These are phyloP conservation scores for Roridomyces roridus DNA, from an alignment of 768 basidiomycete genomes.

Conservation along the genomic window DNA sequence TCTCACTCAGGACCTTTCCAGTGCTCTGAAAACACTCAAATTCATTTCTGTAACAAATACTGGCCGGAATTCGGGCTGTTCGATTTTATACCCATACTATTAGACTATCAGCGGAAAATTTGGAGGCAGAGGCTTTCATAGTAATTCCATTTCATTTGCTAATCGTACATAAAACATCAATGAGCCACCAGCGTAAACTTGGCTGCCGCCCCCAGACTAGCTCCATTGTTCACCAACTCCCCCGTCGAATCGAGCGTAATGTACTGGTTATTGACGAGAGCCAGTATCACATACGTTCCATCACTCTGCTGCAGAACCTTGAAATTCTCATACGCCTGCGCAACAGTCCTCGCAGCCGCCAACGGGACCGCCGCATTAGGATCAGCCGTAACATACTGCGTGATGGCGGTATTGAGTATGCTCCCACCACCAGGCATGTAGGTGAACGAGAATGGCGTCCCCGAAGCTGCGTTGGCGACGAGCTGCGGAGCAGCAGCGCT, in stretches of 20 bases:
- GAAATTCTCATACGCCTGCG: slow-evolving; percentile 39
- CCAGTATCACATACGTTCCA: slow-evolving; percentile 38
- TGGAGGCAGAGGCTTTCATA: no score
- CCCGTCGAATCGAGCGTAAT: slow-evolving; percentile 32
- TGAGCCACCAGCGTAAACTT: slow-evolving; percentile 30
- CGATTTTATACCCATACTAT: slow-evolving; percentile 86
- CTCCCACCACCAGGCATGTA: slow-evolving; percentile 38
- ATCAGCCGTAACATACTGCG: slow-evolving; percentile 39
- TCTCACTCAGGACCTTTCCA: no score
- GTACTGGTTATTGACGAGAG: slow-evolving; percentile 37
- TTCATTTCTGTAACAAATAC: slow-evolving; percentile 83
- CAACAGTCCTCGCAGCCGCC: slow-evolving; percentile 31
- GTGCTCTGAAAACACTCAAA: slow-evolving; percentile 83
- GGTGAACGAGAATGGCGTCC: slow-evolving; percentile 31
- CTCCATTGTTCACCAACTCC: slow-evolving; percentile 35
- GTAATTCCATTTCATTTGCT: no score
- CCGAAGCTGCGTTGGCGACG: slow-evolving; percentile 28
- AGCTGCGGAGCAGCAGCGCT: slow-evolving; percentile 30
- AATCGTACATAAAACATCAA: no score
- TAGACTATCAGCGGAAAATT: slow-evolving; percentile 76
- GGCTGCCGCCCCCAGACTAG: slow-evolving; percentile 28
- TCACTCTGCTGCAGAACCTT: slow-evolving; percentile 27
- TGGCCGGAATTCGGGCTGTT: slow-evolving; percentile 95
- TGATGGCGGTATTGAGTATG: slow-evolving; percentile 30
- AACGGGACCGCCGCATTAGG: slow-evolving; percentile 33